These are phyloP conservation scores for Sisymbrium altissimum DNA, from an alignment of 345 rosid genomes.

Conservation along the genomic window DNA sequence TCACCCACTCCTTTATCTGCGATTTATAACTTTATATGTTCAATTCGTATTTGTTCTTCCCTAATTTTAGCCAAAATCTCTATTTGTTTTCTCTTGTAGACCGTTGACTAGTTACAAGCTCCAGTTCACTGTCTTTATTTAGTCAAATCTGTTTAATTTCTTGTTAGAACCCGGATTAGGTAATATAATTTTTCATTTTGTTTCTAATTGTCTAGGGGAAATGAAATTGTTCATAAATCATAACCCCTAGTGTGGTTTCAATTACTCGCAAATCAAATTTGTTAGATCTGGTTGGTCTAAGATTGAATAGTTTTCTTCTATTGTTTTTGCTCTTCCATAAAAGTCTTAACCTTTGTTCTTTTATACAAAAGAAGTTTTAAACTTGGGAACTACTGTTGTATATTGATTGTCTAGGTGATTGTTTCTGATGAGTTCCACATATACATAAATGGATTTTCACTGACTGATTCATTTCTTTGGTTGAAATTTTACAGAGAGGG, in stretches of 20 bases:
- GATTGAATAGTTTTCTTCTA: neutral
- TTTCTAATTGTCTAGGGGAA: neutral
- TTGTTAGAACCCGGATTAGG: neutral
- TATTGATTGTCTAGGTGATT: neutral
- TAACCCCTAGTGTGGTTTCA: neutral
- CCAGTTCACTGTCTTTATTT: neutral
- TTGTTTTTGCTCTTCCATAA: neutral
- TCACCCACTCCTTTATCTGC: neutral
- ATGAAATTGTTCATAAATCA: neutral
- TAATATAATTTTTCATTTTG: neutral
- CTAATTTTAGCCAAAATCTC: neutral
- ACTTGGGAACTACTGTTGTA: neutral
- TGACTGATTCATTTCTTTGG: conserved; percentile 3
- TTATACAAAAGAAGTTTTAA: neutral
- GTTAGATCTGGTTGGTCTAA: neutral
- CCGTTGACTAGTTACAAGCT: neutral
- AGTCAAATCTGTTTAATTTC: neutral
- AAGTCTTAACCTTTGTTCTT: neutral
- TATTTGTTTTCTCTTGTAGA: neutral
- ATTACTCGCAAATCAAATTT: neutral
- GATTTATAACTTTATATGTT: neutral
- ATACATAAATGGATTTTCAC: neutral
- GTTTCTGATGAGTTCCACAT: no score
- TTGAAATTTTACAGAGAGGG: conserved; percentile 18
- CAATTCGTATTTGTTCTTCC: neutral